A percentile compares a stretch with the other conserved stretches of the same genome.
phyloP scores from a whole-genome alignment of 192 early-diverging fungal genomes.

The Paraglomus brasilianum region DNA sequence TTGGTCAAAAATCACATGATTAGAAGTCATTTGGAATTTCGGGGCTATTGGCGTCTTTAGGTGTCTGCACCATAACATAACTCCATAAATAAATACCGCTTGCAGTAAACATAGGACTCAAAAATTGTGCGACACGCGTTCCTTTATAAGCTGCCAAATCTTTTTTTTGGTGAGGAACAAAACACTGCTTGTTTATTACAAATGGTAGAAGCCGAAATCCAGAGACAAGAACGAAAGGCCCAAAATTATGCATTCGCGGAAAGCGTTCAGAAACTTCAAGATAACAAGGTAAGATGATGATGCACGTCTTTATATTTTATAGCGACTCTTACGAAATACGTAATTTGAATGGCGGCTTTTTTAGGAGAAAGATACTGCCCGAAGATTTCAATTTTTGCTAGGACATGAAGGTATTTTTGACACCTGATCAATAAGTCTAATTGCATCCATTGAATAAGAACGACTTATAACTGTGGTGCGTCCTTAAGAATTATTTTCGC shows the following conservation, averaged over 20 bases:
- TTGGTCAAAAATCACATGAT: too few relatives aligned
- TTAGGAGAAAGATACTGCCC: constrained; percentile 57
- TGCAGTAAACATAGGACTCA: too few relatives aligned
- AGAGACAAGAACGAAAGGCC: constrained; percentile 5
- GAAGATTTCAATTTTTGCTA: constrained; percentile 69
- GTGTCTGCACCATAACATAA: too few relatives aligned
- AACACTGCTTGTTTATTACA: too few relatives aligned
- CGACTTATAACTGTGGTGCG: not conserved
- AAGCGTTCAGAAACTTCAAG: not conserved
- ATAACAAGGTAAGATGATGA: not conserved
- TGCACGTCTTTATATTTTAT: not conserved
- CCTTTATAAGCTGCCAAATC: too few relatives aligned
- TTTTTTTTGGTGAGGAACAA: too few relatives aligned
- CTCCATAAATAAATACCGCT: too few relatives aligned
- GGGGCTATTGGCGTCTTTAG: too few relatives aligned
- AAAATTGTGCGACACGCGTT: too few relatives aligned
- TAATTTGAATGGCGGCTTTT: not conserved
- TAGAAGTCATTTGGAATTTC: too few relatives aligned
- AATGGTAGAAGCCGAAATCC: not conserved
- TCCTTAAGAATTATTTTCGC: constrained; percentile 54
- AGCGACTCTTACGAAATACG: not conserved
- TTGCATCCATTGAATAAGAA: not conserved
- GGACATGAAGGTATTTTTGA: constrained; percentile 44
- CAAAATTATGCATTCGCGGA: not conserved
- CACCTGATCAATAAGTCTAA: not conserved